A percentile compares a stretch with the other conserved stretches of the same genome.
These are phyloP conservation scores for Delitschia confertaspora DNA, from an alignment of 495 filamentous ascomycete species.

Conservation along the genomic window DNA sequence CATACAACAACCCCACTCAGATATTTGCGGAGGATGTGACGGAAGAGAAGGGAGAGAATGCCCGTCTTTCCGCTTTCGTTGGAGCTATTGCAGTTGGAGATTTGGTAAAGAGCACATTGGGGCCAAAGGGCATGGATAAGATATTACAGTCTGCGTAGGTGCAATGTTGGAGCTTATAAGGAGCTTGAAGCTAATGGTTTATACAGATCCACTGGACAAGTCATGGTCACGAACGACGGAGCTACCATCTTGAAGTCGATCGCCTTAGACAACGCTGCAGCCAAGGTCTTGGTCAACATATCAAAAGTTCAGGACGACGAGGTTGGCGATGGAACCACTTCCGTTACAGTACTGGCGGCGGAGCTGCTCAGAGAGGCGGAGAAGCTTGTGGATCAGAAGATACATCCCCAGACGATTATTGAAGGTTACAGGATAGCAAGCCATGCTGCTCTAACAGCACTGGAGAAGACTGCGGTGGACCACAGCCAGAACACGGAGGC, in stretches of 20 bases:
- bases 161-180: background rate
- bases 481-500: conserved; percentile 71
- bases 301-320: conserved; percentile 99
- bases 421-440: conserved; percentile 97
- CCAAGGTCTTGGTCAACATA: conserved; percentile 96
- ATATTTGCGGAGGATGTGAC: conserved; percentile 97
- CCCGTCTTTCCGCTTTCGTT: conserved; percentile 90
- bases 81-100: conserved; percentile 97
- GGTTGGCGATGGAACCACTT: conserved; percentile 91
- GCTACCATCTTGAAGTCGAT: conserved; percentile 97
- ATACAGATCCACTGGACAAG: conserved; percentile 80
- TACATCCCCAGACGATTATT: conserved; percentile 98
- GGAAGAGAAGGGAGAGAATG: conserved; percentile 99
- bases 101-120: conserved; percentile 90
- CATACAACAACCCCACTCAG: conserved; percentile 79
- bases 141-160: conserved; percentile 93
- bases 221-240: conserved; percentile 97
- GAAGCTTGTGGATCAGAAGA: conserved; percentile 92
- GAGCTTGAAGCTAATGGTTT: conserved; percentile 13
- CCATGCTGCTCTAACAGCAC: conserved; percentile 70
- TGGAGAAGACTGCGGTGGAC: conserved; percentile 78
- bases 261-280: conserved; percentile 96
- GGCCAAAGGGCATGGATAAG: conserved; percentile 99
- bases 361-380: conserved; percentile 94
- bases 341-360: conserved; percentile 85